Conservation (phyloP, 192 early-diverging fungal species). For the Diversispora eburnea region DNA sequence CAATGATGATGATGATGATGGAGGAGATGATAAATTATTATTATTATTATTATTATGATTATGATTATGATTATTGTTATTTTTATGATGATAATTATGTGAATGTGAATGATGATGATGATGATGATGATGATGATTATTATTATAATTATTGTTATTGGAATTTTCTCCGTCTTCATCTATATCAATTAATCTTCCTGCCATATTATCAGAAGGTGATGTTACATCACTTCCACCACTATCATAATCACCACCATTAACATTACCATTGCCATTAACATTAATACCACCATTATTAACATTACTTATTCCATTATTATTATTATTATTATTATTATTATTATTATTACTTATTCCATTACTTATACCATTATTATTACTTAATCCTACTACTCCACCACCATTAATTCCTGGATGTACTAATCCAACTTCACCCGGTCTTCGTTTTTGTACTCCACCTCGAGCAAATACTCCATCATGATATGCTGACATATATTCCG, state of each 20-base stretch:
- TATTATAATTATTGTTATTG: background rate
- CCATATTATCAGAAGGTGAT: conserved; percentile 6
- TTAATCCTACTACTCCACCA: background rate
- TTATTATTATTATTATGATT: too few relatives aligned
- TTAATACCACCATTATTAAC: too few relatives aligned
- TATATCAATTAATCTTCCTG: conserved; percentile 13
- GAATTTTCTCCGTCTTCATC: conserved; percentile 9
- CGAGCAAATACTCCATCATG: conserved; percentile 28
- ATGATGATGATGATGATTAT: conserved; percentile 11
- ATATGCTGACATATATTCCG: conserved; percentile 26
- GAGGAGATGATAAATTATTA: background rate
- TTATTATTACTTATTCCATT: too few relatives aligned
- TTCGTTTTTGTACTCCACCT: conserved; percentile 29
- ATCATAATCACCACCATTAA: conserved; percentile 8
- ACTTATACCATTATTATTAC: background rate
- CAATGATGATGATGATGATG: background rate
- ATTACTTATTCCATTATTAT: too few relatives aligned
- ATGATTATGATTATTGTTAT: background rate
- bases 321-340: too few relatives aligned
- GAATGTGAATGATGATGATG: background rate
- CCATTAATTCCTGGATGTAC: background rate
- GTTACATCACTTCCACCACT: conserved; percentile 16
- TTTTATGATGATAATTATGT: background rate
- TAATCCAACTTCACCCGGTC: conserved; percentile 20
- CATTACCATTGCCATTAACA: background rate